Evolutionary conservation across 208 protist genomes (phyloP).

Genomic region (Acanthamoeba quina): DNA sequence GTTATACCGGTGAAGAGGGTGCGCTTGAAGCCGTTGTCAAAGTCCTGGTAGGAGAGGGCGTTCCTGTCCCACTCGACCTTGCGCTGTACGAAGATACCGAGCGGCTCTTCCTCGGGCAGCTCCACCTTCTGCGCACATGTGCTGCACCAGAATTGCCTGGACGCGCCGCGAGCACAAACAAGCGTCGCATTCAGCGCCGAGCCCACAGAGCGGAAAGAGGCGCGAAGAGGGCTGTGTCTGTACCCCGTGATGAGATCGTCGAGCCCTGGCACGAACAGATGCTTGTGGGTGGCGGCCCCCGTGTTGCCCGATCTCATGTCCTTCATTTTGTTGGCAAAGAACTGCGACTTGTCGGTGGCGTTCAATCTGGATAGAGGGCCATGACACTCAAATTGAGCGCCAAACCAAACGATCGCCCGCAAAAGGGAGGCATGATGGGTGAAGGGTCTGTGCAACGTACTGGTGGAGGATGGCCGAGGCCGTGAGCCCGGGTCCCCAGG

Average conservation of each 20-base stretch:
- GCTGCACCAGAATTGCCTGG: conserved; percentile 58
- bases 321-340: conserved; percentile 61
- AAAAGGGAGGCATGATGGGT: background rate
- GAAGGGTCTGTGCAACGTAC: background rate
- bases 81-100: conserved; percentile 21
- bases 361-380: background rate
- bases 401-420: too few species aligned
- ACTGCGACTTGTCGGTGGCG: conserved; percentile 69
- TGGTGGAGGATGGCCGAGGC: background rate
- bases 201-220: too few species aligned
- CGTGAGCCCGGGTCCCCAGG: conserved; percentile 55
- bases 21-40: conserved; percentile 59
- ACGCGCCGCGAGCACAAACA: background rate
- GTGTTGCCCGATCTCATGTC: background rate
- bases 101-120: conserved; percentile 33
- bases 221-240: background rate
- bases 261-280: conserved; percentile 58
- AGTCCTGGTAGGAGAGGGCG: conserved; percentile 42
- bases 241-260: conserved; percentile 44
- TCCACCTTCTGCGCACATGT: conserved; percentile 38
- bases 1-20: conserved; percentile 33
- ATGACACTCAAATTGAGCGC: too few species aligned
- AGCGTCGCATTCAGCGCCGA: too few species aligned
- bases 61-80: conserved; percentile 39
- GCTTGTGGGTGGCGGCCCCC: background rate